Percentiles rank a stretch among this genome's conserved stretches.
Evolutionary conservation across 306 rosid species (phyloP).

Genomic region (Styphnolobium japonicum): DNA sequence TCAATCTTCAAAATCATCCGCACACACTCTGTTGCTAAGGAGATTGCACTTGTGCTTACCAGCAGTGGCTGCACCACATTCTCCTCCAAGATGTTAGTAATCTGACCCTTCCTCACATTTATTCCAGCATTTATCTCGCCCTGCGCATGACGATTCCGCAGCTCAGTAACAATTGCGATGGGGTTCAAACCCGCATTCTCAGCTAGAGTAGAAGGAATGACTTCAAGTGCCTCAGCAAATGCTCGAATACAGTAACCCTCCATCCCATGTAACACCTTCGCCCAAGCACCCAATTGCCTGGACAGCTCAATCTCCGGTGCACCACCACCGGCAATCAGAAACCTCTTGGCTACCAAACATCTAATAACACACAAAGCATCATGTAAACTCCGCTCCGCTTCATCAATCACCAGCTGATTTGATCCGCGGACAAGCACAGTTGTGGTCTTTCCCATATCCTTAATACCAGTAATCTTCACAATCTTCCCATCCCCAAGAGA

Average conservation of each 20-base stretch:
- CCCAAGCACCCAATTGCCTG: constrained; percentile 97
- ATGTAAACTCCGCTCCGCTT: constrained; percentile 93
- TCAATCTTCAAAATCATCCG: constrained; percentile 99
- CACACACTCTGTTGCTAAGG: constrained; percentile 93
- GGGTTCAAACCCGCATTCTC: constrained; percentile 98
- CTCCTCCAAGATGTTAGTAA: constrained; percentile 97
- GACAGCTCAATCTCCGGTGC: constrained; percentile 98
- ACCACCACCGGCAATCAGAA: constrained; percentile 95
- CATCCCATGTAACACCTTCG: constrained; percentile 97
- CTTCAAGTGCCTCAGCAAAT: constrained; percentile 98
- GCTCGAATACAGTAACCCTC: constrained; percentile 87
- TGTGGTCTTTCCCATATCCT: constrained; percentile 91
- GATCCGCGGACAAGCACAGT: constrained; percentile 94
- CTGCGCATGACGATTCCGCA: constrained; percentile 93
- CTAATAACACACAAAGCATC: constrained; percentile 97
- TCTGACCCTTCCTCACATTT: constrained; percentile 99
- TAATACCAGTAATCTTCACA: constrained; percentile 85
- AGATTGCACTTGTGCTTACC: constrained; percentile 93
- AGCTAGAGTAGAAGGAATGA: constrained; percentile 87
- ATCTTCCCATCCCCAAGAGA: constrained; percentile 93
- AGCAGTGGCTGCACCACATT: constrained; percentile 99
- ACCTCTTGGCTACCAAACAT: constrained; percentile 87
- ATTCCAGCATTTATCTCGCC: constrained; percentile 95
- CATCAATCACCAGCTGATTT: constrained; percentile 78
- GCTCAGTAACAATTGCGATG: constrained; percentile 88